These are phyloP conservation scores for Fonsecaea monophora DNA, from an alignment of 2,329 filamentous ascomycete genomes.

Conservation along the genomic window DNA sequence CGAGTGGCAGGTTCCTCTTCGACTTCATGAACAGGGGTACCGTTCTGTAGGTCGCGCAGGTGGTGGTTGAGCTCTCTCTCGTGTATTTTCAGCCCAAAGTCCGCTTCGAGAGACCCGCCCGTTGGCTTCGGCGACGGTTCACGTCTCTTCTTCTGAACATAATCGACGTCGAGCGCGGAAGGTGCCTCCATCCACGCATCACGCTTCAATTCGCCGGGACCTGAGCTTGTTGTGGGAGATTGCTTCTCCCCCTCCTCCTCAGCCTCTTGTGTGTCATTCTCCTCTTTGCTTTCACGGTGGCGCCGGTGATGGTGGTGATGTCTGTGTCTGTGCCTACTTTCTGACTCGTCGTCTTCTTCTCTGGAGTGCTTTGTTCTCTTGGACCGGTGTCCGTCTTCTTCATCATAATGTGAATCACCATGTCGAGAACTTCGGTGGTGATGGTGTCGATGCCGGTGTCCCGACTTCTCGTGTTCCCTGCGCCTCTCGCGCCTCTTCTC, in stretches of 20 bases:
- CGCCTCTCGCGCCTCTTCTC: conserved; percentile 47
- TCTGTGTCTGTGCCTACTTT: conserved; percentile 46
- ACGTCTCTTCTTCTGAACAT: conserved; percentile 63
- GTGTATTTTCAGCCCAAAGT: conserved; percentile 75
- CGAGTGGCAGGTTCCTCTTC: conserved; percentile 57
- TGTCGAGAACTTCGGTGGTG: conserved; percentile 49
- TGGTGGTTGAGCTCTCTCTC: conserved; percentile 81
- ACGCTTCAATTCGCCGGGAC: conserved; percentile 61
- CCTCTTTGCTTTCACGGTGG: conserved; percentile 36
- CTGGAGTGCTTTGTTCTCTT: conserved; percentile 54
- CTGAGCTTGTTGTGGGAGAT: conserved; percentile 43
- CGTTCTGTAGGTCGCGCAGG: conserved; percentile 64
- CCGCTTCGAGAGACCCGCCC: conserved; percentile 56
- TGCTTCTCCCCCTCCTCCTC: conserved; percentile 32
- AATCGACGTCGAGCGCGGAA: conserved; percentile 81
- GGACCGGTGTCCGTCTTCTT: conserved; percentile 56
- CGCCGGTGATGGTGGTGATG: conserved; percentile 21
- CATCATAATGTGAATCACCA: conserved; percentile 58
- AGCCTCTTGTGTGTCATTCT: conserved; percentile 37
- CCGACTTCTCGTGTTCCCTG: conserved; percentile 51
- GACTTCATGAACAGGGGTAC: conserved; percentile 61
- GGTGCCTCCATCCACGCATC: conserved; percentile 97
- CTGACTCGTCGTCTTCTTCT: conserved; percentile 29
- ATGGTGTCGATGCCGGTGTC: conserved; percentile 43
- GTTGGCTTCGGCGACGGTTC: conserved; percentile 52